Conservation (phyloP, 2,329 filamentous ascomycete species). For the Alternaria arborescens region DNA sequence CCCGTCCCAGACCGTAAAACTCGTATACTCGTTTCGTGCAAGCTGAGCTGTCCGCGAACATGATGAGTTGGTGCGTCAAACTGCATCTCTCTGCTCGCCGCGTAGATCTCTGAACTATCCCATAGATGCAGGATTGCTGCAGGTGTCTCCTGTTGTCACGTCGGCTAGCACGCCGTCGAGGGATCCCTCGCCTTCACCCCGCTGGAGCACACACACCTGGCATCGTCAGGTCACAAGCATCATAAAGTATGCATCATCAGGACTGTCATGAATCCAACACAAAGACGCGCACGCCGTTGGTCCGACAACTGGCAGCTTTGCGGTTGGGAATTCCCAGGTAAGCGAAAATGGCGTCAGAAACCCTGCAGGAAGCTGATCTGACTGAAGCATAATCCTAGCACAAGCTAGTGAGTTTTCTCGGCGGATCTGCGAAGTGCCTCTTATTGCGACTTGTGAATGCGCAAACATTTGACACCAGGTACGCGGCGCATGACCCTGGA, state of each 20-base stretch:
- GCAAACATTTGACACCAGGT: not conserved
- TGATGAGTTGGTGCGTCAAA: not conserved
- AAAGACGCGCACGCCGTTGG: not conserved
- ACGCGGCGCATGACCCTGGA: not conserved
- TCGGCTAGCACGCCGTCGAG: not conserved
- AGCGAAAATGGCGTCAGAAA: not conserved
- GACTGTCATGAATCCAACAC: not conserved
- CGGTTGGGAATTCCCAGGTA: not conserved
- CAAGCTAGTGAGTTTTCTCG: not conserved
- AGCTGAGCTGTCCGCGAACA: not conserved
- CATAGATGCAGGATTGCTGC: not conserved
- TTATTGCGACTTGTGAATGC: not conserved
- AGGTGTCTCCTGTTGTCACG: not conserved
- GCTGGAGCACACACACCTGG: not conserved
- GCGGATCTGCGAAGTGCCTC: not conserved
- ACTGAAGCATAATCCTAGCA: not conserved
- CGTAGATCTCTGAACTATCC: not conserved
- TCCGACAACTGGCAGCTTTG: not conserved
- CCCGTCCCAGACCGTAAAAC: not conserved
- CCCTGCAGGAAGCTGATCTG: not conserved
- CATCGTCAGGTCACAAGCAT: not conserved
- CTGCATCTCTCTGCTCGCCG: not conserved
- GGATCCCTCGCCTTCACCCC: not conserved
- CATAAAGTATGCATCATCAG: not conserved
- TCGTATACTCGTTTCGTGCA: not conserved